These are phyloP conservation scores for Acanthamoeba lenticulata DNA, from an alignment of 208 protist species.

Conservation along the genomic window DNA sequence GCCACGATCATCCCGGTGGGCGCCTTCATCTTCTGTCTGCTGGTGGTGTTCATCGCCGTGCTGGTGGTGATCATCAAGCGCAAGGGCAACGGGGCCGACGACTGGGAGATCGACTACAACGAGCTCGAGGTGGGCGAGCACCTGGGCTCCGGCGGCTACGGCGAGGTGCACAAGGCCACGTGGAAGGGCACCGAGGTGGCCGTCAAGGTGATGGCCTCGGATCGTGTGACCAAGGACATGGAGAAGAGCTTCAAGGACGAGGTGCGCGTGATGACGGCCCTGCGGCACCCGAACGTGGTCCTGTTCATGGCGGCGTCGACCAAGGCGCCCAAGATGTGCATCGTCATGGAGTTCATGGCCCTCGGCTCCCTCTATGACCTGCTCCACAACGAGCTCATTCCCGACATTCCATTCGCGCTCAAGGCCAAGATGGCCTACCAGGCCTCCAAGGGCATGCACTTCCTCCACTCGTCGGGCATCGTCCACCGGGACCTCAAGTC, in stretches of 20 bases:
- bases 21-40: not conserved
- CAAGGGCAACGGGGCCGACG: not conserved
- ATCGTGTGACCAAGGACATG: not conserved
- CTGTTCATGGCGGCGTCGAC: constrained; percentile 81
- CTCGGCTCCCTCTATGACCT: constrained; percentile 6
- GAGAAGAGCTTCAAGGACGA: constrained; percentile 6
- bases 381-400: no score
- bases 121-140: constrained; percentile 40
- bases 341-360: constrained; percentile 59
- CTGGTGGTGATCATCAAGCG: not conserved
- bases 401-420: no score
- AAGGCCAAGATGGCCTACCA: no score
- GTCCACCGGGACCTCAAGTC: no score
- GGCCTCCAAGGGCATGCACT: no score
- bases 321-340: constrained; percentile 55
- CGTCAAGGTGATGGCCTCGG: constrained; percentile 7
- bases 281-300: constrained; percentile 81
- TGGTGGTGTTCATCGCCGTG: not conserved
- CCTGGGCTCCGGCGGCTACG: not conserved
- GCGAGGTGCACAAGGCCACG: not conserved
- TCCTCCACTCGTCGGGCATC: no score
- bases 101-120: constrained; percentile 16
- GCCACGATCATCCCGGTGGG: not conserved
- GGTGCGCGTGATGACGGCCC: constrained; percentile 74
- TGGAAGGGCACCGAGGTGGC: constrained; percentile 24